These are phyloP conservation scores for Takashimella tepidaria DNA, from an alignment of 1,284 basidiomycete genomes.

Conservation along the genomic window DNA sequence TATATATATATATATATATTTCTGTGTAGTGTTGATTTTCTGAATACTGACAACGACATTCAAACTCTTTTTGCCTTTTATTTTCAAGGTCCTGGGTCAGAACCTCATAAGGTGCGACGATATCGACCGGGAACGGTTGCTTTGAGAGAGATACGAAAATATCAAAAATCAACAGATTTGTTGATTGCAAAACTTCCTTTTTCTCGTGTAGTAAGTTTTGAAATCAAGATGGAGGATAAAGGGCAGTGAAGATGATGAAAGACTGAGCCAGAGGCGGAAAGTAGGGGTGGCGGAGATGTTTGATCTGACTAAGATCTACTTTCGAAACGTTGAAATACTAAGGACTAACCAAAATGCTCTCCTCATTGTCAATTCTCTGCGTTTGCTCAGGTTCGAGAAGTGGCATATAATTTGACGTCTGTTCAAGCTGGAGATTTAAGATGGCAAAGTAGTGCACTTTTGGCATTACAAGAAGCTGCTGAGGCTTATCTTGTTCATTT, in stretches of 20 bases:
- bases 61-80: background rate
- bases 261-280: background rate
- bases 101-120: constrained; percentile 39
- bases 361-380: background rate
- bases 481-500: constrained; percentile 91
- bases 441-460: constrained; percentile 86
- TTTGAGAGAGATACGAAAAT: constrained; percentile 83
- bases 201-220: constrained; percentile 69
- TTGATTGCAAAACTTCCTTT: constrained; percentile 84
- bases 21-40: background rate
- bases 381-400: constrained; percentile 72
- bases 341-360: background rate
- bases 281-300: constrained; percentile 39
- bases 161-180: constrained; percentile 87
- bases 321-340: constrained; percentile 29
- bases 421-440: constrained; percentile 64
- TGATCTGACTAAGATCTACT: constrained; percentile 57
- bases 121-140: constrained; percentile 85
- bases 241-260: constrained; percentile 9
- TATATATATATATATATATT: background rate
- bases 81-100: too few species aligned
- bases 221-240: constrained; percentile 1
- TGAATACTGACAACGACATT: background rate
- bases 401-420: constrained; percentile 78
- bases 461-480: constrained; percentile 89